Evolutionary conservation across 495 filamentous ascomycete species (phyloP), one percentile per base, ranked within the genome.

Genomic region (Pyronema domesticum): DNA sequence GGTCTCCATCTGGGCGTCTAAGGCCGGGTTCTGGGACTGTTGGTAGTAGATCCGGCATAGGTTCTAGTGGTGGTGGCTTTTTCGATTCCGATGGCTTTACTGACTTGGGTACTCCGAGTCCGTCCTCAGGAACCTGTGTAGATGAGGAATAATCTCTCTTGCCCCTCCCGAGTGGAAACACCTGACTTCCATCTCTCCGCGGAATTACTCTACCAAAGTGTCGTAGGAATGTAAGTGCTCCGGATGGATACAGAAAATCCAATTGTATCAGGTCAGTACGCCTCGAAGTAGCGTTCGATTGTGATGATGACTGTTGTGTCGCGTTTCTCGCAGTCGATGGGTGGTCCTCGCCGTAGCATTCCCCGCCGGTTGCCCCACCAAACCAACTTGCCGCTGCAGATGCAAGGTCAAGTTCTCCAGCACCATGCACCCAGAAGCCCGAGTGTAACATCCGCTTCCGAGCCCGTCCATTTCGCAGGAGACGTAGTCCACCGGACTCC

Each of bases 211-310:
- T 37, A 13, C 57, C 46, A 37, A 64, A 43, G 42, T 60, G 46
- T 35, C 57, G 44, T 39, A 65, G 44, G 55, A 65, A 65, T 17
- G 55, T 54, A 8, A 65, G 59, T 35, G 63, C 61, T 46, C 61
- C 61, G 35, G 56, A 57, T 30, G 63, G 63, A 37, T 65, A 65
- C 50, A 65, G 47, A 54, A 65, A 65, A 39, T 57, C 62, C 46
- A 65, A 55, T 33, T 60, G 56, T 18, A 63, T 52, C n/a, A 51
- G 46, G 53, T 57, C 62, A 10, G 34, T 37, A 2, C 50, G 10
- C 42, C 37, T 40, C 50, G 35, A 43, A 7, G 50, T 14, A 9
- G 37, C 17, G 13, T 19, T 36, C 11, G 47, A 11, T 3, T 42
- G 39, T 17, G 15, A 17, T 42, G 15, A 42, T 42, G 13, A 34